Evolutionary conservation across 495 filamentous ascomycete species (phyloP).

Genomic region (Pyronema domesticum): DNA sequence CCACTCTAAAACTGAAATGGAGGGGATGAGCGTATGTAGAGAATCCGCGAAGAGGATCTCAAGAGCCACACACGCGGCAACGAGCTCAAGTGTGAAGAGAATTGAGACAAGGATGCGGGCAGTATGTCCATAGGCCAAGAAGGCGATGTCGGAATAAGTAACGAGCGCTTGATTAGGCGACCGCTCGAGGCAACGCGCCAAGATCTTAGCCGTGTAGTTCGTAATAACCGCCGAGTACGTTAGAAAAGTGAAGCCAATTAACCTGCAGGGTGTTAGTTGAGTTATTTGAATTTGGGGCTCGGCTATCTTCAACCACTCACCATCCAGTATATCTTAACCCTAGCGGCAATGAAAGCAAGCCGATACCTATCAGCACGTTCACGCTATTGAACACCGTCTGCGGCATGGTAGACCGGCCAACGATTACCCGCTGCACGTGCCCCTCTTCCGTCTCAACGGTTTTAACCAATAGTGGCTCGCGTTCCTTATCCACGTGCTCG

Average conservation of each 20-base stretch:
- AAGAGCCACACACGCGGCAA: conserved; percentile 78
- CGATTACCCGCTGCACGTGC: conserved; percentile 58
- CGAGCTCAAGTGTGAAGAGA: conserved; percentile 72
- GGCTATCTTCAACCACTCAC: conserved; percentile 23
- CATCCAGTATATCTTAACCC: conserved; percentile 82
- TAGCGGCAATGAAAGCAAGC: conserved; percentile 72
- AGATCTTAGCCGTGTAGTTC: conserved; percentile 67
- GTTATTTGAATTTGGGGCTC: not conserved
- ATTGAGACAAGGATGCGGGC: conserved; percentile 66
- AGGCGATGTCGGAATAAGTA: conserved; percentile 88
- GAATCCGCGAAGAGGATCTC: conserved; percentile 89
- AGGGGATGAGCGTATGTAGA: conserved; percentile 60
- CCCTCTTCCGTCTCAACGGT: conserved; percentile 75
- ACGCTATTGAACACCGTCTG: conserved; percentile 96
- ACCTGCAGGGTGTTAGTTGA: conserved; percentile 10
- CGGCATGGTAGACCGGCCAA: conserved; percentile 81
- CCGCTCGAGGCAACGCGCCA: conserved; percentile 83
- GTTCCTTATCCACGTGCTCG: conserved; percentile 45
- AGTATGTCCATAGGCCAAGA: conserved; percentile 70
- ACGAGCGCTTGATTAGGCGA: conserved; percentile 46
- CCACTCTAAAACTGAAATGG: conserved; percentile 53
- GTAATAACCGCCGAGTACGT: conserved; percentile 55
- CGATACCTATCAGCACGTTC: conserved; percentile 86
- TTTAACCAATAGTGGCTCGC: conserved; percentile 66
- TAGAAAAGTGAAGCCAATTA: conserved; percentile 65